phyloP scores from a whole-genome alignment of 1,284 basidiomycete species.

The Heliocybe sulcata region DNA sequence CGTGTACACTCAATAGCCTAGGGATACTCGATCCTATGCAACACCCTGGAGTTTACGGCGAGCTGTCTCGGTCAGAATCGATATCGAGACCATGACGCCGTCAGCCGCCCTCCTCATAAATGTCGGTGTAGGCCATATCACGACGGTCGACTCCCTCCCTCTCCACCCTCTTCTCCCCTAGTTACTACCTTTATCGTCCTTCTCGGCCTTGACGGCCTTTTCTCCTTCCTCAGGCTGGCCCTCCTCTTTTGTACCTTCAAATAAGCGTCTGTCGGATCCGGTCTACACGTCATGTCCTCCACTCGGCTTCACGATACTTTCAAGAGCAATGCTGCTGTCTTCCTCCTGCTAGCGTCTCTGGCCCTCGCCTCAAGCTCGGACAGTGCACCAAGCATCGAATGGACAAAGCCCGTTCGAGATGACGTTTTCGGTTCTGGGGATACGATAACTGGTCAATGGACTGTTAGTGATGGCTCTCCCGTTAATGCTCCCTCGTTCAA shows the following conservation, averaged over 20 bases:
- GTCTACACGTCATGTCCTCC: neutral
- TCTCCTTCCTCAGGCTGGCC: neutral
- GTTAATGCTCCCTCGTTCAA: slow-evolving; percentile 21
- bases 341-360: slow-evolving; percentile 2
- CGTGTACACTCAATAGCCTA: too few relatives aligned
- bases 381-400: slow-evolving; percentile 14
- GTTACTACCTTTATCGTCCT: neutral
- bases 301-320: neutral
- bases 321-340: neutral
- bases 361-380: slow-evolving; percentile 1
- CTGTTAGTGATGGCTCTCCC: slow-evolving; percentile 8
- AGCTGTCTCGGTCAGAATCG: too few relatives aligned
- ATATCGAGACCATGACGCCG: neutral
- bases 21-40: too few relatives aligned
- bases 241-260: neutral
- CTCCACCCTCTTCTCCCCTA: neutral
- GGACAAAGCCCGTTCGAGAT: slow-evolving; percentile 20
- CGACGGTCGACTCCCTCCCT: neutral
- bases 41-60: too few relatives aligned
- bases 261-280: neutral
- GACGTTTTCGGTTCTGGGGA: slow-evolving; percentile 22
- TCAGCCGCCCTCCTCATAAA: neutral
- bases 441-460: slow-evolving; percentile 22
- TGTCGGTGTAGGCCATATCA: neutral
- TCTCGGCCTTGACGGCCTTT: neutral